phyloP scores from a whole-genome alignment of 371 early-diverging fungal species.

The Haplosporangium sp. region DNA sequence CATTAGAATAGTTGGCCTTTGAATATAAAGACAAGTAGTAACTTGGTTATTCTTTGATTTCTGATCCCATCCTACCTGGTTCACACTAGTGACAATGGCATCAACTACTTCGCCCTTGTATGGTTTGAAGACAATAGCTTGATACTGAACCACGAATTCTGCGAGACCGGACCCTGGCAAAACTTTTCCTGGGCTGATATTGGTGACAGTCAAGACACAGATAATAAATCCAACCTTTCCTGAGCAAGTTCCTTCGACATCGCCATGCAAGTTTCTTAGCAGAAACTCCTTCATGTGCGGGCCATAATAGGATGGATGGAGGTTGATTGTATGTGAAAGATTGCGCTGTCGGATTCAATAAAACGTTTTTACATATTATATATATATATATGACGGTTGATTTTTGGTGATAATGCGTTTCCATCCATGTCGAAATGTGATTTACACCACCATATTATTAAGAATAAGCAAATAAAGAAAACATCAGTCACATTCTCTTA shows the following conservation, averaged over 20 bases:
- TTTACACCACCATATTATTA: background rate
- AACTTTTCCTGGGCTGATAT: conserved; percentile 88
- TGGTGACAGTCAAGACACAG: conserved; percentile 83
- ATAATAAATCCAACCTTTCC: conserved; percentile 96
- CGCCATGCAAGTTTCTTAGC: conserved; percentile 83
- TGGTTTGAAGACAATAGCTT: conserved; percentile 98
- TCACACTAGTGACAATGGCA: conserved; percentile 94
- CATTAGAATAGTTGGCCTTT: background rate
- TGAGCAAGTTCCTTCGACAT: conserved; percentile 96
- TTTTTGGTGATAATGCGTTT: background rate
- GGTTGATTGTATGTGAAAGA: conserved; percentile 89
- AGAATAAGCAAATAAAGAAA: background rate
- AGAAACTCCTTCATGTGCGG: conserved; percentile 85
- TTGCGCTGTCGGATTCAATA: conserved; percentile 21
- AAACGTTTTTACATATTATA: background rate
- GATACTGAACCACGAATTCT: conserved; percentile 94
- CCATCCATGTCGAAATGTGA: background rate
- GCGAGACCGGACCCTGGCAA: conserved; percentile 91
- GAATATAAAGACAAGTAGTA: background rate
- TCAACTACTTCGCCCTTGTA: conserved; percentile 98
- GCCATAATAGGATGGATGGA: conserved; percentile 94
- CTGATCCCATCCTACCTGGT: conserved; percentile 73
- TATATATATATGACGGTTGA: background rate
- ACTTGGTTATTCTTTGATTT: background rate
- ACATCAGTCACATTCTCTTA: background rate